Conservation (phyloP, 169 alveolate genomes). For the Plasmodium vivax region DNA sequence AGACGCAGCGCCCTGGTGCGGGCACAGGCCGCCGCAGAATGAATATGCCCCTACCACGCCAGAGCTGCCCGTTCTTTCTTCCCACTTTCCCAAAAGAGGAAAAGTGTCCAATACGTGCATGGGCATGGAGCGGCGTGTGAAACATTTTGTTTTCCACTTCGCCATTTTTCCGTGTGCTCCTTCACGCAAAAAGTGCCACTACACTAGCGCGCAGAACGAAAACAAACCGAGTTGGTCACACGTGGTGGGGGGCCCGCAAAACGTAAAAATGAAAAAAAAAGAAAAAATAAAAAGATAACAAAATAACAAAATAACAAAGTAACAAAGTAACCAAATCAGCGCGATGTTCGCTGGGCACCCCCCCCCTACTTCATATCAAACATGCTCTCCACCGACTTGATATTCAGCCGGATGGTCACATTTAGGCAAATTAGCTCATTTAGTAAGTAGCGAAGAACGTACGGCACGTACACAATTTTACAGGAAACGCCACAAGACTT, state of each 20-base stretch:
- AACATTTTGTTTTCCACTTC: background rate
- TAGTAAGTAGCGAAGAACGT: constrained; percentile 91
- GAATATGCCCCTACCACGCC: background rate
- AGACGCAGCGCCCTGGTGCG: background rate
- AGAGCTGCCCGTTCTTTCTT: background rate
- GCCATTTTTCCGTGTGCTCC: background rate
- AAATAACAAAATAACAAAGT: background rate
- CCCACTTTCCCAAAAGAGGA: background rate
- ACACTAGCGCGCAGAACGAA: background rate
- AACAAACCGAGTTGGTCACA: background rate
- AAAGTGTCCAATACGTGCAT: background rate
- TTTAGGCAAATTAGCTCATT: constrained; percentile 95
- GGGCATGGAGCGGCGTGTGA: background rate
- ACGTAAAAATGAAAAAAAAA: background rate
- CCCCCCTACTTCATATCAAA: constrained; percentile 38
- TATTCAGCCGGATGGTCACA: constrained; percentile 80
- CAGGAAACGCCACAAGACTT: constrained; percentile 89
- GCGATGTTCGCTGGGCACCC: background rate
- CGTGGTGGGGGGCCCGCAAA: background rate
- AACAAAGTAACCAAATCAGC: background rate
- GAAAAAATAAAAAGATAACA: background rate
- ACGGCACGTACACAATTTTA: constrained; percentile 91
- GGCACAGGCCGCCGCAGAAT: background rate
- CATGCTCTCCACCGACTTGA: constrained; percentile 75
- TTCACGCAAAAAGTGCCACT: background rate